Conservation (phyloP, 73 alveolate species). For the Tetrahymena borealis region DNA sequence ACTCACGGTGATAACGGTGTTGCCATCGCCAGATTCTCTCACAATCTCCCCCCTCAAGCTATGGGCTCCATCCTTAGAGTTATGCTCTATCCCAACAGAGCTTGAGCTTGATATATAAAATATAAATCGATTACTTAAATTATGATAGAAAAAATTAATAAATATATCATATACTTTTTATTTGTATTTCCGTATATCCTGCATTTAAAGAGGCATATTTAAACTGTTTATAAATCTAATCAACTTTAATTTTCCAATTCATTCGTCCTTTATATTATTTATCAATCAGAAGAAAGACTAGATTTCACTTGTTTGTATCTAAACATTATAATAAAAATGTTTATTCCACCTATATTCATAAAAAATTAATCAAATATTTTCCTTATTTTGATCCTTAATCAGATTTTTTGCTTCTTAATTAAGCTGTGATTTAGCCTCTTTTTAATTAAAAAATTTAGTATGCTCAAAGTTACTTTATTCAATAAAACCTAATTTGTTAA, state of each 20-base stretch:
- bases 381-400: too few relatives aligned
- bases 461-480: too few relatives aligned
- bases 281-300: too few relatives aligned
- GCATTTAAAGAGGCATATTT: neutral
- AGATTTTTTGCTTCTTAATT: too few relatives aligned
- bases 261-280: neutral
- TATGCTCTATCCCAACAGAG: slow-evolving; percentile 75
- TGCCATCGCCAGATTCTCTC: slow-evolving; percentile 77
- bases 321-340: too few relatives aligned
- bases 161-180: neutral
- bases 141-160: neutral
- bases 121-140: neutral
- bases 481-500: too few relatives aligned
- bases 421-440: too few relatives aligned
- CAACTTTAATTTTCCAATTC: neutral
- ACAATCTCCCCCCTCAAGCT: slow-evolving; percentile 87
- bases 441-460: too few relatives aligned
- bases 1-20: slow-evolving; percentile 89
- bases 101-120: slow-evolving; percentile 11
- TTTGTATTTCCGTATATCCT: neutral
- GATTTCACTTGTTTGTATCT: too few relatives aligned
- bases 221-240: neutral
- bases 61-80: slow-evolving; percentile 86
- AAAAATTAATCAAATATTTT: too few relatives aligned
- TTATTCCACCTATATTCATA: too few relatives aligned